Evolutionary conservation across 305 asterid species (phyloP).

Genomic region (Fraxinus baroniana): DNA sequence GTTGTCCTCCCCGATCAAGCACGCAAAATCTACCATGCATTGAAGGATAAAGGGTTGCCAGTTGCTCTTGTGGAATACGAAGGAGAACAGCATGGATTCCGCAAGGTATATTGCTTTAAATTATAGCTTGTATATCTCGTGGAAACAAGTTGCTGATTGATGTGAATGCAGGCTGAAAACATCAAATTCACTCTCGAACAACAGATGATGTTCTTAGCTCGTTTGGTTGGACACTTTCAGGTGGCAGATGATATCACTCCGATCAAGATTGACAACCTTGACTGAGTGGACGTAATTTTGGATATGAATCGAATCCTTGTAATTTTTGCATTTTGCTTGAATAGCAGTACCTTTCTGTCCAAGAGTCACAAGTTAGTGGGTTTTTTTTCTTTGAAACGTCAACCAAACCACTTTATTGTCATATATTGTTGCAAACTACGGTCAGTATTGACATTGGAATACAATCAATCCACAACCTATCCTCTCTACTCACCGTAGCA

Average conservation of each 20-base stretch:
- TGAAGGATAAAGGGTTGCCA: constrained; percentile 79
- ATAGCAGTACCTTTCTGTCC: background rate
- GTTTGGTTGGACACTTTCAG: constrained; percentile 62
- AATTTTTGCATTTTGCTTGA: background rate
- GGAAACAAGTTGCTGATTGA: background rate
- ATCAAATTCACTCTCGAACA: constrained; percentile 90
- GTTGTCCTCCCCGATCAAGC: constrained; percentile 85
- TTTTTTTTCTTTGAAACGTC: background rate
- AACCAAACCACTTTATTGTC: background rate
- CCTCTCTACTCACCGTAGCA: background rate
- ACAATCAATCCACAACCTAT: background rate
- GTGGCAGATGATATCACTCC: constrained; percentile 83
- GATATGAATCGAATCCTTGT: background rate
- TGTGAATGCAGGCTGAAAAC: constrained; percentile 68
- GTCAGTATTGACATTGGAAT: background rate
- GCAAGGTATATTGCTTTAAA: constrained; percentile 50
- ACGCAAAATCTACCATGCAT: constrained; percentile 72
- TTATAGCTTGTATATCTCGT: constrained; percentile 6
- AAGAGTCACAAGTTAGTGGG: background rate
- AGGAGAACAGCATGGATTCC: constrained; percentile 96
- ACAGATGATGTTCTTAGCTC: constrained; percentile 89
- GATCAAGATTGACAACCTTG: constrained; percentile 67
- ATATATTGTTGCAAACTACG: background rate
- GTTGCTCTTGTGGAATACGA: constrained; percentile 87
- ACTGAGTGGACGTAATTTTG: constrained; percentile 31